These are phyloP conservation scores for Triangularia setosa DNA, from an alignment of 2,329 filamentous ascomycete genomes.

Conservation along the genomic window DNA sequence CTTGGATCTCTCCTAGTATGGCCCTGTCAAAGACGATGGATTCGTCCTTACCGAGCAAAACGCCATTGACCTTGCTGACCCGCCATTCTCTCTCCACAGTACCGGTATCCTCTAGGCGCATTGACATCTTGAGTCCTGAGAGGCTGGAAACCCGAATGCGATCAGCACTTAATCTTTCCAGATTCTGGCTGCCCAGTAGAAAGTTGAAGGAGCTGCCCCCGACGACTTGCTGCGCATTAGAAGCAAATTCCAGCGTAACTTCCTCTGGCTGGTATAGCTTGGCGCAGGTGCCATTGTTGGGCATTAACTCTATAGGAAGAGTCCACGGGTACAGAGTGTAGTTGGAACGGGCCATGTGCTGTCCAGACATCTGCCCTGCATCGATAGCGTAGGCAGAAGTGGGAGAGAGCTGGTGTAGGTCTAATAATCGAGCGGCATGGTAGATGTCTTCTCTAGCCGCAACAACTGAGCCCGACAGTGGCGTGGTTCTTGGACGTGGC, in stretches of 20 bases:
- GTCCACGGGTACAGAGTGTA: conserved; percentile 94
- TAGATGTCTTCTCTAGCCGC: conserved; percentile 79
- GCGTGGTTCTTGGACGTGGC: conserved; percentile 51
- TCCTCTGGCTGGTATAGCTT: conserved; percentile 67
- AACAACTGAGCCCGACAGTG: conserved; percentile 72
- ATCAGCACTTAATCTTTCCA: conserved; percentile 43
- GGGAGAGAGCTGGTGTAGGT: conserved; percentile 57
- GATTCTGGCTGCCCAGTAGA: conserved; percentile 44
- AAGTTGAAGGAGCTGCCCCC: conserved; percentile 42
- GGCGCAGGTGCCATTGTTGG: conserved; percentile 71
- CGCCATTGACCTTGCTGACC: conserved; percentile 76
- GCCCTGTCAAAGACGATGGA: conserved; percentile 76
- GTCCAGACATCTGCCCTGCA: conserved; percentile 15
- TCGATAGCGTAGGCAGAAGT: conserved; percentile 40
- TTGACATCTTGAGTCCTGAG: conserved; percentile 58
- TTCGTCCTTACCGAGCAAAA: conserved; percentile 81
- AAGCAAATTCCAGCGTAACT: conserved; percentile 62
- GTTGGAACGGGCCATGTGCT: conserved; percentile 51
- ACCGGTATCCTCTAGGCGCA: conserved; percentile 59
- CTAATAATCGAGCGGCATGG: conserved; percentile 80
- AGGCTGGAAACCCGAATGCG: conserved; percentile 49
- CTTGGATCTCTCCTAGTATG: conserved; percentile 69
- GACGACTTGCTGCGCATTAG: conserved; percentile 40
- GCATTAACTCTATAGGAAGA: conserved; percentile 70
- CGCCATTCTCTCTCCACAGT: conserved; percentile 54